Percentiles rank a stretch among this genome's conserved stretches.
These are phyloP conservation scores for Hymenoscyphus infarciens DNA, from an alignment of 2,329 filamentous ascomycete genomes.

Conservation along the genomic window DNA sequence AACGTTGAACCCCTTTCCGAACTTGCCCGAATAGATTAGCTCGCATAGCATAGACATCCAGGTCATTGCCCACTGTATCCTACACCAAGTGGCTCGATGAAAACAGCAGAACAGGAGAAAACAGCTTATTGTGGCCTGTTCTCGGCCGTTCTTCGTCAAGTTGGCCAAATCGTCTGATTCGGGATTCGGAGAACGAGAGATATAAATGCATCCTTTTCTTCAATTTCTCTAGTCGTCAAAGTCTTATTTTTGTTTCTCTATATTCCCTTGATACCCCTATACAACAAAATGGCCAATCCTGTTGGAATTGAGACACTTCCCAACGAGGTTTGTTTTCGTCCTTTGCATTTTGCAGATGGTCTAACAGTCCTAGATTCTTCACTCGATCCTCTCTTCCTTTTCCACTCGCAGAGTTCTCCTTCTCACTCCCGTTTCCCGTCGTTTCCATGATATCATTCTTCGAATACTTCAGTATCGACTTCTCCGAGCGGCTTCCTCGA, in stretches of 20 bases:
- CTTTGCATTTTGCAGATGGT: neutral
- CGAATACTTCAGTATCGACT: constrained; percentile 64
- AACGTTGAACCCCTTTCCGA: neutral
- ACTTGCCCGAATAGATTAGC: neutral
- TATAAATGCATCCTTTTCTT: neutral
- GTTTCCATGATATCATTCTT: constrained; percentile 59
- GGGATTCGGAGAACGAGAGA: neutral
- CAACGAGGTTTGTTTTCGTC: constrained; percentile 24
- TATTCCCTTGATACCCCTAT: neutral
- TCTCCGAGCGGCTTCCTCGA: constrained; percentile 51
- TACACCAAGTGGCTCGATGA: neutral
- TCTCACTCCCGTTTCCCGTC: constrained; percentile 56
- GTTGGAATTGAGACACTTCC: constrained; percentile 21
- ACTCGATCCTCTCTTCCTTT: constrained; percentile 47
- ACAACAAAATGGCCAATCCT: neutral
- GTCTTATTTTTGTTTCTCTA: neutral
- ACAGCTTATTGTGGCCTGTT: neutral
- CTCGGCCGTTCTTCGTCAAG: neutral
- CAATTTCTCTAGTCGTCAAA: neutral
- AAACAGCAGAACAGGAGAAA: neutral
- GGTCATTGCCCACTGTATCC: neutral
- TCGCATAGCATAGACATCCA: neutral
- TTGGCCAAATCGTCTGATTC: neutral
- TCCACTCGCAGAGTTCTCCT: constrained; percentile 51
- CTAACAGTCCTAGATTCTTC: constrained; percentile 43